Conservation (phyloP, 1,284 basidiomycete genomes). For the Naganishia albida region DNA sequence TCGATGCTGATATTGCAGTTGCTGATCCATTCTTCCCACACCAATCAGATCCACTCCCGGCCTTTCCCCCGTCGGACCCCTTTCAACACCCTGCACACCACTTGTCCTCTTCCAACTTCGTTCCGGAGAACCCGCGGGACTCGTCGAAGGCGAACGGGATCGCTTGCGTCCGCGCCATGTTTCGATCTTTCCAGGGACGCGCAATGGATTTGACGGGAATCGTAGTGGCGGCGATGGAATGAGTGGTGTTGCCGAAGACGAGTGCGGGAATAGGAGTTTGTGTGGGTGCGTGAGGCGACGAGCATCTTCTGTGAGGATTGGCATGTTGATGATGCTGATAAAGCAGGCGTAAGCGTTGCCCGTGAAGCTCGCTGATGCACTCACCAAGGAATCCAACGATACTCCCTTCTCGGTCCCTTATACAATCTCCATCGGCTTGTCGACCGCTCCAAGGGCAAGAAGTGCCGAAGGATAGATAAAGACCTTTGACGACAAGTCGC, state of each 20-base stretch:
- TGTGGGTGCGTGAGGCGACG: neutral
- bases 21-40: no score
- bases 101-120: neutral
- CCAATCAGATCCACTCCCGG: neutral
- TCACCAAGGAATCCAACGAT: no score
- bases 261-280: neutral
- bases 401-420: no score
- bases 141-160: slow-evolving; percentile 4
- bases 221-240: neutral
- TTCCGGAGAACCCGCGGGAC: neutral
- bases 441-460: no score
- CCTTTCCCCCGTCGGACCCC: neutral
- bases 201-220: neutral
- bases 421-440: no score
- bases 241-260: neutral
- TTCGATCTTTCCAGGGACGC: no score
- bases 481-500: no score
- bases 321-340: neutral
- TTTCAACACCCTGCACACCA: neutral
- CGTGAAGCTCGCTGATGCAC: no score
- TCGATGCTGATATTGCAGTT: no score
- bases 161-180: slow-evolving; percentile 5
- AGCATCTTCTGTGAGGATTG: neutral
- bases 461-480: no score
- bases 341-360: neutral